Evolutionary conservation across 164 flowering plant species (phyloP), one percentile per base, ranked within the genome.

Genomic region (Pachysandra terminalis): DNA sequence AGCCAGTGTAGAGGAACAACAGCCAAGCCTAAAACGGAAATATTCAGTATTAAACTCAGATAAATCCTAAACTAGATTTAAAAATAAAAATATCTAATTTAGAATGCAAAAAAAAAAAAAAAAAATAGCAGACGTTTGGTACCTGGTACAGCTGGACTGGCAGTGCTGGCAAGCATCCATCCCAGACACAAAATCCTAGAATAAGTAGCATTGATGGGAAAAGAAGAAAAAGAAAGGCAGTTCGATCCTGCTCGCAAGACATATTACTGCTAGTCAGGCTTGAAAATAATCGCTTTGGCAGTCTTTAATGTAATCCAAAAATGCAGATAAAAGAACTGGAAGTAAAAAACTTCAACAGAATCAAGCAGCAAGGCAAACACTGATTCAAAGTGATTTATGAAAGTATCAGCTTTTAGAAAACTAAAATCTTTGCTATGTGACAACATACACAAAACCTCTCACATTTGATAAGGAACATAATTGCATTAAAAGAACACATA

Each of bases 71-170:
- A 27, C 35, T 16, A 63, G 12, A 40, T 13, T 45, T 48, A 53
- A 19, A 23, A 45, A 24, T n/a, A 3, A 45, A 21, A 24, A 24
- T 63, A 41, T 52, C 37, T 22, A 56, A 61, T 23, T 19, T 28
- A 16, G 23, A 73, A 71, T 19, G 45, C 45, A 56, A 58, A 60
- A 69, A 16, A 6, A 16, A 54, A 56, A 58, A 60, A 69, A 16
- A 6, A 16, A 54, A 9, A 21, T 0, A 73, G 61, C 61, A 64
- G 22, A 56, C 6, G 35, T 67, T 48, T 60, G 49, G 41, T 80
- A 92, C 99, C 96, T 95, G 97, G 76, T 95, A 92, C 22, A 90
- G 76, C 73, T 95, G 97, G 74, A 95, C 98, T 32, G 99, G 93
- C 72, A 89, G 80, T n/a, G 92, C 89, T 24, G 99, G 98, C 77